Base-by-base conservation (phyloP, 495 filamentous ascomycete species). In the Hypoxylon lienhwacheense region DNA sequence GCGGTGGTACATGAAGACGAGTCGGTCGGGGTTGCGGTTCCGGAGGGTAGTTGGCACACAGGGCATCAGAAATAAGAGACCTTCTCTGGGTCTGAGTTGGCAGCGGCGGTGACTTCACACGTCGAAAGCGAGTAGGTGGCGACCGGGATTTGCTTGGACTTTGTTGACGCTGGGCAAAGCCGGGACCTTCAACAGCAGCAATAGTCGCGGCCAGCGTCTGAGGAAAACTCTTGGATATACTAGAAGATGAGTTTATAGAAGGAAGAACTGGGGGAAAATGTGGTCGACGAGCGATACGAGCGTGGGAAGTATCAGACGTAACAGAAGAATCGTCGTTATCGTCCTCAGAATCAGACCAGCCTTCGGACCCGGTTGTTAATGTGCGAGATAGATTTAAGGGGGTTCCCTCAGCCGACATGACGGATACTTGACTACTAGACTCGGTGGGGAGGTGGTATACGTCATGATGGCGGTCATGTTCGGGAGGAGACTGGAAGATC, bases 331-430 rank as follows among this genome's bases (percentile, higher is more conserved):
- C 48, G 49, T 56, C 44, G 7, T 63, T 52, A 21, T 52, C 43
- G 21, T 57, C 53, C 34, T 47, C 59, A 41, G 58, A 45, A 42
- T 59, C 53, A 12, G 56, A 49, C 47, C 47, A 65, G 31, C 46
- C 44, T 32, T 64, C 61, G 36, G 58, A 61, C 32, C 56, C 57
- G 20, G 44, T 53, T 10, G 46, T 54, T 34, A 53, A 59, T 7
- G 53, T 64, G 19, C 39, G 61, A 17, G 64, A 67, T 31, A 52
- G 19, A 17, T 58, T 25, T 20, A 64, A 46, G 54, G 59, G 63
- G 40, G 53, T 61, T 26, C 62, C 57, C 51, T 60, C 64, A 51
- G 37, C 32, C 43, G 61, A 47, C 64, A 67, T 67, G 44, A 53
- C 55, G 37, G 59, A 63, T 46, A 42, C 32, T 48, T 44, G 53